A percentile compares a stretch with the other conserved stretches of the same genome.
Conservation (phyloP, 139 green algal genomes). For the Raphidocelis subcapitata region DNA sequence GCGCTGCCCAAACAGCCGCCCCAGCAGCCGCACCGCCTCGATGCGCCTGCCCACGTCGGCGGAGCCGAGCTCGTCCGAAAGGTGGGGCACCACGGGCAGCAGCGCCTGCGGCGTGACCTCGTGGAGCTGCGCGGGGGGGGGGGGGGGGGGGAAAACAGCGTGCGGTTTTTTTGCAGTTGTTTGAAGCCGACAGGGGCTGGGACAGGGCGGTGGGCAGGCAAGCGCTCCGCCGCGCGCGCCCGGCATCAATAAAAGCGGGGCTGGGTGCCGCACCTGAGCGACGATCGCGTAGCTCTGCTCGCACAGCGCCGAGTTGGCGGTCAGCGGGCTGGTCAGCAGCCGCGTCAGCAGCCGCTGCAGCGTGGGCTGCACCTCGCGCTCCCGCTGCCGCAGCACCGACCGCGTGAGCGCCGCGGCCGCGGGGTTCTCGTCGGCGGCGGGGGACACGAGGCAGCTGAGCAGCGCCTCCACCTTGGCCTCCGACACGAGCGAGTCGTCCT, state of each 20-base stretch:
- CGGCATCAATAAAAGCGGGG: too few relatives aligned
- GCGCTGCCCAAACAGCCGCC: slow-evolving; percentile 21
- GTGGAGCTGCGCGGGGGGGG: slow-evolving; percentile 48
- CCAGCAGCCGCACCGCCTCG: slow-evolving; percentile 16
- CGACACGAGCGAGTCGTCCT: slow-evolving; percentile 13
- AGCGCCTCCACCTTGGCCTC: slow-evolving; percentile 56
- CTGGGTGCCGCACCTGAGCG: slow-evolving; percentile 38
- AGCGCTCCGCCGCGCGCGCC: neutral
- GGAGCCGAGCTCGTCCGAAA: slow-evolving; percentile 54
- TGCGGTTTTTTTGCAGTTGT: neutral
- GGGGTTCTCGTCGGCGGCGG: slow-evolving; percentile 16
- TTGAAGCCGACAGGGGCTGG: neutral
- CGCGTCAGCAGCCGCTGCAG: slow-evolving; percentile 56
- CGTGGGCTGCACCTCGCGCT: slow-evolving; percentile 46
- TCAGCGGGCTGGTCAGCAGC: slow-evolving; percentile 40
- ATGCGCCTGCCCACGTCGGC: slow-evolving; percentile 1
- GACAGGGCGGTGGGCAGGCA: neutral
- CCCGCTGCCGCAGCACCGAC: slow-evolving; percentile 48
- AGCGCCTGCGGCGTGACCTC: slow-evolving; percentile 58
- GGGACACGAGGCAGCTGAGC: slow-evolving; percentile 49
- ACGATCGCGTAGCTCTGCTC: slow-evolving; percentile 35
- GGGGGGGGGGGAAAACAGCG: neutral
- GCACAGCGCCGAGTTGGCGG: slow-evolving; percentile 39
- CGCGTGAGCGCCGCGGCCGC: slow-evolving; percentile 29
- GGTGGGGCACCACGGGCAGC: slow-evolving; percentile 67